Evolutionary conservation across 805 yeast genomes (phyloP), one percentile per base, ranked within the genome.

Genomic region (Sporopachydermia quercuum): DNA sequence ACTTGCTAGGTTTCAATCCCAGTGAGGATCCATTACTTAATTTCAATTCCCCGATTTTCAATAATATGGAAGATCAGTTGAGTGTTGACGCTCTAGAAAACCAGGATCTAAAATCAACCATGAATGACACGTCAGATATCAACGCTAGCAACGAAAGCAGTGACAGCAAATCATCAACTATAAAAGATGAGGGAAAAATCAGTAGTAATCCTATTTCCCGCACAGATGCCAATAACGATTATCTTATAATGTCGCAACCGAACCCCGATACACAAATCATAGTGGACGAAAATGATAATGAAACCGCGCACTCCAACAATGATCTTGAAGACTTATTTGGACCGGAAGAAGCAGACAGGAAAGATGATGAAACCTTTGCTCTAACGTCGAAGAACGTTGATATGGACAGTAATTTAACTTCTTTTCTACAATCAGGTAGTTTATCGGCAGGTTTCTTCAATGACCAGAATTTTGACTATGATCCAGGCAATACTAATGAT

Each of bases 281-380:
- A n/a, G n/a, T n/a, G n/a, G n/a, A n/a, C n/a, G n/a, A n/a, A n/a
- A n/a, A n/a, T n/a, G n/a, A n/a, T n/a, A n/a, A n/a, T n/a, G 30
- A 23, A 23, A 8, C 30, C 13, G n/a, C 30, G 8, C 13, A 23
- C n/a, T 8, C 30, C 13, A 23, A n/a, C n/a, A 23, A 23, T 23
- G 30, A 23, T 23, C n/a, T 23, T 8, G 30, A 23, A n/a, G 30
- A 23, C n/a, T n/a, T 23, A 8, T 23, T 23, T n/a, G 30, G 30
- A 8, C 30, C 30, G 13, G 30, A 23, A 23, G 30, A 23, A n/a
- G 13, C 30, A 23, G 30, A 23, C 13, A 23, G n/a, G 30, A 23
- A 23, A 23, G 30, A 23, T n/a, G 30, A 23, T 23, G 30, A 23
- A n/a, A 23, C 30, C n/a, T 23, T 23, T 23, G 30, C 30, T 23